Conservation (phyloP, 352 stramenopile species). For the Phytophthora pini region DNA sequence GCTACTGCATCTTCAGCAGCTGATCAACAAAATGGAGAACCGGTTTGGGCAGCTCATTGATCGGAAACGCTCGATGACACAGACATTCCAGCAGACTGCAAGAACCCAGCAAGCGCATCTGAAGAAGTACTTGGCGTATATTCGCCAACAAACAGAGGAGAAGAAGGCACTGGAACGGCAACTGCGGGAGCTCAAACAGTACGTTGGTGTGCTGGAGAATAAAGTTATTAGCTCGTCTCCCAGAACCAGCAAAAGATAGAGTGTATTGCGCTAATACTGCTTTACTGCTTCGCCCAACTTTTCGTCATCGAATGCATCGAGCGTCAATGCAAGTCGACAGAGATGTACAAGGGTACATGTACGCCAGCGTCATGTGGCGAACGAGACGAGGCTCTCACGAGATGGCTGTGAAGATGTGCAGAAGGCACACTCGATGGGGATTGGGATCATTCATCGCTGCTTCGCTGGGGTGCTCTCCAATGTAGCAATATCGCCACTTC, state of each 20-base stretch:
- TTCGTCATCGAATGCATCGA: too few relatives aligned
- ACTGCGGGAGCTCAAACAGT: conserved; percentile 27
- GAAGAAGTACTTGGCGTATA: conserved; percentile 45
- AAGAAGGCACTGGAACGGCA: conserved; percentile 32
- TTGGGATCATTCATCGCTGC: too few relatives aligned
- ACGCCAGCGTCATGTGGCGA: neutral
- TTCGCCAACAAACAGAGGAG: conserved; percentile 34
- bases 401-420: too few relatives aligned
- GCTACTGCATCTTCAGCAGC: conserved; percentile 39
- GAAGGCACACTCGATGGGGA: too few relatives aligned
- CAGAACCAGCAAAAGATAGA: neutral
- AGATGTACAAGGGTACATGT: neutral
- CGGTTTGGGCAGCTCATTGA: conserved; percentile 28
- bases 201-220: conserved; percentile 42
- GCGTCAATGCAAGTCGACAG: neutral
- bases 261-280: too few relatives aligned
- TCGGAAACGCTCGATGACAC: conserved; percentile 34
- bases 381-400: neutral
- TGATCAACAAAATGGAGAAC: conserved; percentile 37
- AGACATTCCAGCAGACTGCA: conserved; percentile 41
- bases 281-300: too few relatives aligned
- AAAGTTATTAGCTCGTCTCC: conserved; percentile 25
- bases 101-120: conserved; percentile 41
- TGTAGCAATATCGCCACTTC: too few relatives aligned
- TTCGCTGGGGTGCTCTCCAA: too few relatives aligned